Evolutionary conservation across 129 eudicot genomes (phyloP), one percentile per base, ranked within the genome.

Genomic region (Helichrysum umbraculigerum): DNA sequence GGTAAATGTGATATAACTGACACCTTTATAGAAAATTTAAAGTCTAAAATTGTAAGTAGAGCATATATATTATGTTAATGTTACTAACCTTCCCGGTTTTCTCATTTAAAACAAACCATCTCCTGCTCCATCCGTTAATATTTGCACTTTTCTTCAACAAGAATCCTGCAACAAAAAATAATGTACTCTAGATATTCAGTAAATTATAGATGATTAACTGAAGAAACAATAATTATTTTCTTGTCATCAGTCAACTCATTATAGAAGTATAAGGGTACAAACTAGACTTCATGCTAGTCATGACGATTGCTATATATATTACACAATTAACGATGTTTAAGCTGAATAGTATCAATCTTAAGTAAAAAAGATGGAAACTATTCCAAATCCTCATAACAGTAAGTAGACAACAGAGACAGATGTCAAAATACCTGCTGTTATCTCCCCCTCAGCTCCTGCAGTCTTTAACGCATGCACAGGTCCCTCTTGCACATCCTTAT

Each of bases 31-130:
- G 51, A 20, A 34, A 30, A 17, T 52, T 52, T 20, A 35, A 21
- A 39, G 5, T 21, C 12, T 20, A 42, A 41, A 11, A 4, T 4
- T 39, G 20, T 22, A 39, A 1, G 28, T 25, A 25, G 28, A 25
- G 28, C 28, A 25, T 25, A 25, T 25, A 25, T 3, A 68, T 39
- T 39, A n/a, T 42, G 35, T 5, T 42, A 34, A 50, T 52, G 74
- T 68, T 30, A 78, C 96, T 69, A 78, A 92, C 98, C 91, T 92
- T 92, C 42, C 96, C 96, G 33, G 89, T 87, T 85, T 90, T 92
- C 81, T 90, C 94, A 83, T 92, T 92, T 34, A 90, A 80, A 37
- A 90, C 96, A 86, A 92, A 92, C 98, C 96, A 92, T 81, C 93
- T 80, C 79, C 85, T 86, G 44, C 92, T 88, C 98, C 98, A 92